A percentile compares a stretch with the other conserved stretches of the same genome.
Conservation (phyloP, 2,329 filamentous ascomycete species). For the Fusarium sp. region DNA sequence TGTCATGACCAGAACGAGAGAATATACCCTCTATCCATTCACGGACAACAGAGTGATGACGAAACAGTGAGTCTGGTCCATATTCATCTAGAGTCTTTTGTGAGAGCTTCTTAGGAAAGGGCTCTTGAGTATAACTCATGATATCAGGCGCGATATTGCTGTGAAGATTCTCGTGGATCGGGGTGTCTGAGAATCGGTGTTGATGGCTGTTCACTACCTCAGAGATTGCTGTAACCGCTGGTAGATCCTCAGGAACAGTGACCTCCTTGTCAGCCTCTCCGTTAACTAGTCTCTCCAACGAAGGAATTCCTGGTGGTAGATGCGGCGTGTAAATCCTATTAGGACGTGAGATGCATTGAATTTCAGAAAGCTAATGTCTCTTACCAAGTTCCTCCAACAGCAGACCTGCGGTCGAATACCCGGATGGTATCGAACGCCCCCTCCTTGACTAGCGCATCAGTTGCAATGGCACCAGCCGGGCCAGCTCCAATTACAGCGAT, state of each 20-base stretch:
- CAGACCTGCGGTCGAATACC: slow-evolving; percentile 23
- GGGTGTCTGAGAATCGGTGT: slow-evolving; percentile 27
- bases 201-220: slow-evolving; percentile 34
- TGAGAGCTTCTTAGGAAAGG: slow-evolving; percentile 9
- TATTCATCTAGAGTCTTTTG: slow-evolving; percentile 7
- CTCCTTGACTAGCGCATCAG: slow-evolving; percentile 31
- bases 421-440: slow-evolving; percentile 19
- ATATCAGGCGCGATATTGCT: slow-evolving; percentile 26
- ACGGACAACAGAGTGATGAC: slow-evolving; percentile 17
- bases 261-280: slow-evolving; percentile 25
- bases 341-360: background rate
- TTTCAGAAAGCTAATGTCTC: background rate
- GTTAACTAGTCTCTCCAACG: background rate
- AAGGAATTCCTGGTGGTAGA: slow-evolving; percentile 10
- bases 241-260: slow-evolving; percentile 19
- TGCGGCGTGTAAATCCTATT: slow-evolving; percentile 19
- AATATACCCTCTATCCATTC: slow-evolving; percentile 28
- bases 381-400: slow-evolving; percentile 23
- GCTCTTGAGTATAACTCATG: slow-evolving; percentile 26
- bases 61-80: background rate
- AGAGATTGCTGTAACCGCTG: slow-evolving; percentile 28
- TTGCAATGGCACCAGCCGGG: slow-evolving; percentile 27
- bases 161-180: slow-evolving; percentile 13
- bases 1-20: background rate
- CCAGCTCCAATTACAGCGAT: slow-evolving; percentile 29